Percentiles rank a stretch among this genome's conserved stretches.
Evolutionary conservation across 257 asterid species (phyloP).

Genomic region (Solanum acaule): DNA sequence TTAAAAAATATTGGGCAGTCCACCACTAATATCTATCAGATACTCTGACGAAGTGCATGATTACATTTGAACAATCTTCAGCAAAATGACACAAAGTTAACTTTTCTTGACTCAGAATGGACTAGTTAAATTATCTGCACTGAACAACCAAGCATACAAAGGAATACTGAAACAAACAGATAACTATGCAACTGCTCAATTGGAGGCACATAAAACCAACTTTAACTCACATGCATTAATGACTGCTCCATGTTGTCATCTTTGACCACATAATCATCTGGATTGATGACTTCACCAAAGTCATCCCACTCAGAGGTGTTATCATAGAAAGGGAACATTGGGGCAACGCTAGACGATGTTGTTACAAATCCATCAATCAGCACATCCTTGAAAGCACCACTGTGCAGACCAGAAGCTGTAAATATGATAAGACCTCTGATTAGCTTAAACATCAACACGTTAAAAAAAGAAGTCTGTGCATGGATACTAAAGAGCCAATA

Average conservation of each 20-base stretch:
- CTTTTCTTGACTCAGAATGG: neutral
- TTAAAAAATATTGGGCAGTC: neutral
- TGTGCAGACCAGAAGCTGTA: constrained; percentile 50
- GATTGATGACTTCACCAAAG: constrained; percentile 93
- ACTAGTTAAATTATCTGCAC: neutral
- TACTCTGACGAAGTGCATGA: neutral
- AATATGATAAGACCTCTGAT: constrained; percentile 4
- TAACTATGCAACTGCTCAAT: neutral
- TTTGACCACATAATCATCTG: constrained; percentile 77
- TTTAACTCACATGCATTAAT: constrained; percentile 45
- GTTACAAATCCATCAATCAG: constrained; percentile 84
- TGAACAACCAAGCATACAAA: neutral
- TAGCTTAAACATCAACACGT: neutral
- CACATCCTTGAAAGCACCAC: constrained; percentile 76
- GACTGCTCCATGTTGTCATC: constrained; percentile 65
- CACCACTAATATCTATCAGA: neutral
- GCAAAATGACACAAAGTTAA: neutral
- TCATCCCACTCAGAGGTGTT: constrained; percentile 85
- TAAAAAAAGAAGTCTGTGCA: neutral
- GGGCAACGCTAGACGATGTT: constrained; percentile 64
- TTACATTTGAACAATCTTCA: neutral
- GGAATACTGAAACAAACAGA: neutral
- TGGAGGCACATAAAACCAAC: neutral
- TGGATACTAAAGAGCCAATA: neutral
- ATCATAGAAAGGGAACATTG: constrained; percentile 88